phyloP scores from a whole-genome alignment of 768 basidiomycete genomes.

The Leccinum pellstonianum region DNA sequence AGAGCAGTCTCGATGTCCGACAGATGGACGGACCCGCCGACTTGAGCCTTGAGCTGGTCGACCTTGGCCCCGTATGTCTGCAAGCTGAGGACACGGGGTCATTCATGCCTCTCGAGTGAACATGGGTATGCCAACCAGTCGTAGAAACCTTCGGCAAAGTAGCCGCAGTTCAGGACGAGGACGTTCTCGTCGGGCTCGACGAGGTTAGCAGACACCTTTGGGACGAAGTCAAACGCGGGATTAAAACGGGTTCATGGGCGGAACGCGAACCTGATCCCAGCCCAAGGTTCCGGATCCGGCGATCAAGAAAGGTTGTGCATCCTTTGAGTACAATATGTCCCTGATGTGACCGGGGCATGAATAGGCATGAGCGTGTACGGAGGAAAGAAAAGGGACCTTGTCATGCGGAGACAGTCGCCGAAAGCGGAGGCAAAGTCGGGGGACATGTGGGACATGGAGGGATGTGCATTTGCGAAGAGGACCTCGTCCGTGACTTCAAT shows the following conservation, averaged over 20 bases:
- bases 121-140: conserved; percentile 60
- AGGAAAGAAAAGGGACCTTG: conserved; percentile 43
- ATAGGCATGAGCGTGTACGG: background rate
- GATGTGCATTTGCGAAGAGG: conserved; percentile 91
- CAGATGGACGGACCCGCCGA: conserved; percentile 72
- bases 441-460: conserved; percentile 85
- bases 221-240: conserved; percentile 4
- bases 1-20: conserved; percentile 67
- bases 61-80: conserved; percentile 88
- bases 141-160: conserved; percentile 90
- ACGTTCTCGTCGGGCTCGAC: conserved; percentile 77
- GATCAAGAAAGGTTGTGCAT: conserved; percentile 88
- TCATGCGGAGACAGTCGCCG: conserved; percentile 86
- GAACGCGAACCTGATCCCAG: conserved; percentile 78
- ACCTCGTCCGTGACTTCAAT: conserved; percentile 70
- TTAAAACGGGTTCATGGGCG: background rate
- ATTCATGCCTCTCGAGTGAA: background rate
- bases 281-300: conserved; percentile 95
- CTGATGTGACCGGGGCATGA: conserved; percentile 32
- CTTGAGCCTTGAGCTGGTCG: conserved; percentile 74
- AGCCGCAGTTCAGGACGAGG: conserved; percentile 86
- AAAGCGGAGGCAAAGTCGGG: conserved; percentile 87
- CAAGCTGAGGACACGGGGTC: conserved; percentile 46
- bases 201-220: conserved; percentile 83
- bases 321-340: conserved; percentile 73